phyloP scores from a whole-genome alignment of 306 rosid genomes.

The Vicia faba region DNA sequence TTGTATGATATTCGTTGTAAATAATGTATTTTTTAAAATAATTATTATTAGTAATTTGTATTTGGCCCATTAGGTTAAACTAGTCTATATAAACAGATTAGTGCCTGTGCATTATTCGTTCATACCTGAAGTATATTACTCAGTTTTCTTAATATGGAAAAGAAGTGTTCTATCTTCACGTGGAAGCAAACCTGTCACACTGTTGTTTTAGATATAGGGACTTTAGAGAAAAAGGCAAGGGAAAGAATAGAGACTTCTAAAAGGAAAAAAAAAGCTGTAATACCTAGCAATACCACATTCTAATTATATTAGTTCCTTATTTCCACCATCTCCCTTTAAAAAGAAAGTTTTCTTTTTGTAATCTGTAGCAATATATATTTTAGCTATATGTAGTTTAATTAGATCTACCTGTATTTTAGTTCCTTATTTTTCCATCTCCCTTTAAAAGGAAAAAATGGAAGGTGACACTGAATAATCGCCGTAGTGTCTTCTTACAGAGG shows the following conservation, averaged over 20 bases:
- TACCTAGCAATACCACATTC: slow-evolving; percentile 11
- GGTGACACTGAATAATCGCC: too few species aligned
- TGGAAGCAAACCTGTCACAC: slow-evolving; percentile 34
- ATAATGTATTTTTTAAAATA: too few species aligned
- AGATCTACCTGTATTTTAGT: slow-evolving; percentile 15
- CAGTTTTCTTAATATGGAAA: background rate
- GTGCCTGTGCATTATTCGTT: too few species aligned
- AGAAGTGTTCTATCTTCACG: slow-evolving; percentile 8
- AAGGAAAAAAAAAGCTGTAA: background rate
- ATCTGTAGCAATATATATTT: slow-evolving; percentile 21
- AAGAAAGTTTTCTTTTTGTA: slow-evolving; percentile 8
- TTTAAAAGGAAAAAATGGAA: slow-evolving; percentile 4
- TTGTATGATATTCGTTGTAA: slow-evolving; percentile 12
- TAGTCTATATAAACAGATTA: too few species aligned
- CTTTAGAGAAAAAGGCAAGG: background rate
- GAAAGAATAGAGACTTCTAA: background rate
- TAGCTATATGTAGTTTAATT: slow-evolving; percentile 13
- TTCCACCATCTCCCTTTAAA: background rate
- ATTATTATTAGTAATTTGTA: too few species aligned
- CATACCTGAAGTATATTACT: too few species aligned
- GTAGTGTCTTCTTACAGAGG: too few species aligned
- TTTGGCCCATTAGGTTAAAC: too few species aligned
- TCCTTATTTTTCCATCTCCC: slow-evolving; percentile 9
- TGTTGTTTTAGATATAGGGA: background rate
- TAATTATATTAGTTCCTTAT: slow-evolving; percentile 14